These are phyloP conservation scores for Beverwykella pulmonaria DNA, from an alignment of 495 filamentous ascomycete species.

Conservation along the genomic window DNA sequence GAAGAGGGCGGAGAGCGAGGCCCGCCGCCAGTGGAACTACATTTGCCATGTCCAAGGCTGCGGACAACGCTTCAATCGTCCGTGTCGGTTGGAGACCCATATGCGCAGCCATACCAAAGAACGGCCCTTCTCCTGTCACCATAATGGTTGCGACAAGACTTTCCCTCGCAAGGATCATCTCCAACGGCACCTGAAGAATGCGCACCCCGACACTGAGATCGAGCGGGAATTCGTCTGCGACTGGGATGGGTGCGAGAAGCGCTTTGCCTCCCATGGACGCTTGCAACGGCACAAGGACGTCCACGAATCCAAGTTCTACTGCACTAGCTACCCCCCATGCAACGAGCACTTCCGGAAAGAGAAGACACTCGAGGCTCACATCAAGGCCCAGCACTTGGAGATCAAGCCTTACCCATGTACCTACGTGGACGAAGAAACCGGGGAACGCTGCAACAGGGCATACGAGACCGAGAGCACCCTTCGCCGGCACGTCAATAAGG, in stretches of 20 bases:
- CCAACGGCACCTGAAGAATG: constrained; percentile 76
- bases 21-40: constrained; percentile 59
- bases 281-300: constrained; percentile 55
- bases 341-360: constrained; percentile 83
- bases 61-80: constrained; percentile 82
- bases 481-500: constrained; percentile 66
- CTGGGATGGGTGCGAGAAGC: constrained; percentile 72
- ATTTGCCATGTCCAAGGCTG: constrained; percentile 71
- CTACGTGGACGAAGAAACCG: constrained; percentile 58
- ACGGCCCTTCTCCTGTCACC: constrained; percentile 69
- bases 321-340: constrained; percentile 74
- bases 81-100: constrained; percentile 76
- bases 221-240: constrained; percentile 72
- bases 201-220: constrained; percentile 60
- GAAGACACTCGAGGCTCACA: constrained; percentile 80
- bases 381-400: constrained; percentile 70
- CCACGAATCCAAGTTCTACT: constrained; percentile 51
- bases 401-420: constrained; percentile 68
- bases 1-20: constrained; percentile 22
- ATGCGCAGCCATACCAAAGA: constrained; percentile 78
- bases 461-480: constrained; percentile 73
- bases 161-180: constrained; percentile 84
- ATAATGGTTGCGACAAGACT: constrained; percentile 71
- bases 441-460: constrained; percentile 62
- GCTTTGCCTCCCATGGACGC: constrained; percentile 74